Evolutionary conservation across 2,329 filamentous ascomycete genomes (phyloP).

Genomic region (Macrophomina phaseolina): DNA sequence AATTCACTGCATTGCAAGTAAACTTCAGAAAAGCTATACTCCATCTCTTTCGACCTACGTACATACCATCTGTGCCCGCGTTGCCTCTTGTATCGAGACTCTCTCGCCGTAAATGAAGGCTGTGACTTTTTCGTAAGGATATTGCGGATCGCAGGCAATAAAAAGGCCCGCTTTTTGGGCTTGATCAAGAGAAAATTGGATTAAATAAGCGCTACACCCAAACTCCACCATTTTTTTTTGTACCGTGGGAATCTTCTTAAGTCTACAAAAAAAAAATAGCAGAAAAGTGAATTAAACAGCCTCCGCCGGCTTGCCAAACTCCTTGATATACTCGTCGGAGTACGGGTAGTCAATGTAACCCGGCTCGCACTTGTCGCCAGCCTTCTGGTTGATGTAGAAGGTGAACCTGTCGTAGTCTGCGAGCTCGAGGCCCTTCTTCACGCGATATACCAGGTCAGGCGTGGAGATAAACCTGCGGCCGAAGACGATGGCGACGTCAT

Average conservation of each 20-base stretch:
- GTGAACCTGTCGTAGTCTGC: conserved; percentile 51
- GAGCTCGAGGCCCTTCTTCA: conserved; percentile 51
- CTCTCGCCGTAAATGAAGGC: no score
- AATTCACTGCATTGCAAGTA: no score
- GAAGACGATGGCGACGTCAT: conserved; percentile 55
- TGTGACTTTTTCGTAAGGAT: no score
- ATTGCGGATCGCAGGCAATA: no score
- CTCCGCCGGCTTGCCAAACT: conserved; percentile 27
- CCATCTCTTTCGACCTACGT: no score
- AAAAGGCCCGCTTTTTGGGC: no score
- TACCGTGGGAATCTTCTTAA: not conserved
- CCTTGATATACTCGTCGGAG: conserved; percentile 39
- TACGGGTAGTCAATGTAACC: conserved; percentile 53
- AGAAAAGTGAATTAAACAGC: not conserved
- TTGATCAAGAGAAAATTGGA: no score
- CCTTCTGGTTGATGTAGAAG: conserved; percentile 47
- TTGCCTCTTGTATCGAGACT: no score
- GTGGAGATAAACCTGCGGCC: conserved; percentile 57
- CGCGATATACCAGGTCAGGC: conserved; percentile 55
- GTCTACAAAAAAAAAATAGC: not conserved
- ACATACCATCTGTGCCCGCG: no score
- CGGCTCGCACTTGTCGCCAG: conserved; percentile 21
- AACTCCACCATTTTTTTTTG: not conserved
- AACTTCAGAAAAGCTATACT: no score
- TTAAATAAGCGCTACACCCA: not conserved